These are phyloP conservation scores for Xanthoconium separans DNA, from an alignment of 1,284 basidiomycete genomes.

Conservation along the genomic window DNA sequence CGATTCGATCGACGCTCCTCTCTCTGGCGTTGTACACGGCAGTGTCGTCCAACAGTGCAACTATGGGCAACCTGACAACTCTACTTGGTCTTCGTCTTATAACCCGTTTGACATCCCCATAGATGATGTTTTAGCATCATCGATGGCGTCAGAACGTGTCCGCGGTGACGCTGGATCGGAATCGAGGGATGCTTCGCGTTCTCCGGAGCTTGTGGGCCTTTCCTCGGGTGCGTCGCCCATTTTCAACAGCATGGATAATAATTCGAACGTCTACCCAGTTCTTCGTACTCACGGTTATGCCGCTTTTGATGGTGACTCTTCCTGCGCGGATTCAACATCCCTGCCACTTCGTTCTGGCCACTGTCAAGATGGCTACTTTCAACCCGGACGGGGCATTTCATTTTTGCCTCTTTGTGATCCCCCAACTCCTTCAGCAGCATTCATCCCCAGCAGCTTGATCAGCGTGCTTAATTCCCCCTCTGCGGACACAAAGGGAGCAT, in stretches of 20 bases:
- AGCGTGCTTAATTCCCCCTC: conserved; percentile 50
- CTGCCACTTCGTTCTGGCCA: conserved; percentile 18
- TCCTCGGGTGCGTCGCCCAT: conserved; percentile 41
- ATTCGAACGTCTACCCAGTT: conserved; percentile 23
- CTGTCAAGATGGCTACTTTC: conserved; percentile 16
- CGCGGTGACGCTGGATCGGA: conserved; percentile 10
- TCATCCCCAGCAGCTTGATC: conserved; percentile 59
- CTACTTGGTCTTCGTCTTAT: conserved; percentile 29
- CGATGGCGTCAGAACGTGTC: conserved; percentile 13
- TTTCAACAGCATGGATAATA: conserved; percentile 19
- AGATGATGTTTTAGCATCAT: conserved; percentile 19
- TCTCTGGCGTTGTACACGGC: conserved; percentile 7
- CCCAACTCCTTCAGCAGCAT: conserved; percentile 44
- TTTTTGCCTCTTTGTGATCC: conserved; percentile 56
- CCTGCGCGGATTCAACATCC: conserved; percentile 25
- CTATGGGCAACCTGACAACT: conserved; percentile 17
- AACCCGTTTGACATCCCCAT: conserved; percentile 32
- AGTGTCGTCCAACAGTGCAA: conserved; percentile 5
- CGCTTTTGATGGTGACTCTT: conserved; percentile 43
- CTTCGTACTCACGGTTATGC: conserved; percentile 40
- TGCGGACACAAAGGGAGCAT: conserved; percentile 26
- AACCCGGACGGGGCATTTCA: conserved; percentile 30
- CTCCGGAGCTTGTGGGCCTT: conserved; percentile 38
- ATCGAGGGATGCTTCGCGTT: conserved; percentile 14
- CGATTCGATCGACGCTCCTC: conserved; percentile 15